A percentile compares a stretch with the other conserved stretches of the same genome.
Conservation (phyloP, 169 alveolate genomes). For the Plasmodium adleri region DNA sequence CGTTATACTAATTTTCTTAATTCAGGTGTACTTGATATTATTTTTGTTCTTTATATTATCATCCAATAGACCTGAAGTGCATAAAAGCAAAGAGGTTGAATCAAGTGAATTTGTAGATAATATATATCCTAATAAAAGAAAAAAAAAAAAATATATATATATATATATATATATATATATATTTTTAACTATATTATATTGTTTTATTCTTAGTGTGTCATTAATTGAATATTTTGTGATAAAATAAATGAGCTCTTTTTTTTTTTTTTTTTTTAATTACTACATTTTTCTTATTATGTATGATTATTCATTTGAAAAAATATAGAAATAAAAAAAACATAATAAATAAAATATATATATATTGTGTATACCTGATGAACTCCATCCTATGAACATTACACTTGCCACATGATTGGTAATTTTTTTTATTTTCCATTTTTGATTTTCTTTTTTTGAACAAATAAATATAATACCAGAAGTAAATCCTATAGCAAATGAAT, state of each 20-base stretch:
- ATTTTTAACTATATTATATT: background rate
- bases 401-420: slow-evolving; percentile 51
- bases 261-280: no score
- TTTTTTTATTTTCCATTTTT: slow-evolving; percentile 52
- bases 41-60: slow-evolving; percentile 10
- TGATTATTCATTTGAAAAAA: background rate
- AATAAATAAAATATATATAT: background rate
- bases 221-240: no score
- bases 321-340: background rate
- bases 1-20: no score
- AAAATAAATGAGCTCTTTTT: no score
- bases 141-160: background rate
- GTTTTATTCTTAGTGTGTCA: no score
- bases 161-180: background rate
- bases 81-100: slow-evolving; percentile 31
- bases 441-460: slow-evolving; percentile 50
- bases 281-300: no score
- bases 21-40: slow-evolving; percentile 6
- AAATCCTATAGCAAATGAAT: slow-evolving; percentile 62
- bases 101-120: slow-evolving; percentile 55
- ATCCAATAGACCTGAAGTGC: slow-evolving; percentile 29
- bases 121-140: slow-evolving; percentile 27
- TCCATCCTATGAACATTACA: slow-evolving; percentile 41
- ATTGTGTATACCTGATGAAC: slow-evolving; percentile 40
- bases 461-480: slow-evolving; percentile 62